Conservation (phyloP, 495 filamentous ascomycete genomes). For the Penicillium crystallinum region DNA sequence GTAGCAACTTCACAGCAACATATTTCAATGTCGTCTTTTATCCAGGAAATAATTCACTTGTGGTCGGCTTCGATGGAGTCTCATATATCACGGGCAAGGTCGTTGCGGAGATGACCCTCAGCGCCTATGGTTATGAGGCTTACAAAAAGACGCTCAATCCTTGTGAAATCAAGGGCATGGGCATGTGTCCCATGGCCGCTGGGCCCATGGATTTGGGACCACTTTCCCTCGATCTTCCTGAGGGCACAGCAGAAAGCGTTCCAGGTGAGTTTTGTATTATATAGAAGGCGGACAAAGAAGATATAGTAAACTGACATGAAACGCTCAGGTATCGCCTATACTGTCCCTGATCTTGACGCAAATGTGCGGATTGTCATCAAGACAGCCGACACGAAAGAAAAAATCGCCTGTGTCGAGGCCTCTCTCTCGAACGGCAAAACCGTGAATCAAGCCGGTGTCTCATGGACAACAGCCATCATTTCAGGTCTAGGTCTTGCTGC, state of each 20-base stretch:
- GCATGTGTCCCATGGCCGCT: conserved; percentile 90
- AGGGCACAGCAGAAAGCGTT: conserved; percentile 55
- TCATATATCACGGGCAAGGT: conserved; percentile 85
- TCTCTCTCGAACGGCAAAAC: conserved; percentile 89
- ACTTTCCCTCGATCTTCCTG: conserved; percentile 58
- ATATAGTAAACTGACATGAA: background rate
- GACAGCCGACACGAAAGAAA: conserved; percentile 50
- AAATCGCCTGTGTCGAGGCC: conserved; percentile 84
- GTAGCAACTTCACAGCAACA: conserved; percentile 75
- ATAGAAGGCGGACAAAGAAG: background rate
- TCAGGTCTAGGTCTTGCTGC: conserved; percentile 77
- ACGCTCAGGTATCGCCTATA: conserved; percentile 66
- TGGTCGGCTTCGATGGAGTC: conserved; percentile 73
- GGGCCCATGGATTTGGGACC: conserved; percentile 69
- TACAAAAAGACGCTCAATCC: conserved; percentile 65
- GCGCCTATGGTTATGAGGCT: conserved; percentile 76
- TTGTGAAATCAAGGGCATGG: conserved; percentile 62
- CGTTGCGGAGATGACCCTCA: conserved; percentile 66
- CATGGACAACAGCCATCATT: conserved; percentile 84
- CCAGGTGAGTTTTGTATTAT: conserved; percentile 49
- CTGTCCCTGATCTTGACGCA: conserved; percentile 91
- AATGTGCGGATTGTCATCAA: conserved; percentile 77
- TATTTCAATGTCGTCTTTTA: conserved; percentile 79
- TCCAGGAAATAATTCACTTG: conserved; percentile 64
- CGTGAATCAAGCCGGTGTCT: conserved; percentile 81